Base-by-base conservation (phyloP, 441 rosid genomes). In the Rhodomyrtus psidioides region DNA sequence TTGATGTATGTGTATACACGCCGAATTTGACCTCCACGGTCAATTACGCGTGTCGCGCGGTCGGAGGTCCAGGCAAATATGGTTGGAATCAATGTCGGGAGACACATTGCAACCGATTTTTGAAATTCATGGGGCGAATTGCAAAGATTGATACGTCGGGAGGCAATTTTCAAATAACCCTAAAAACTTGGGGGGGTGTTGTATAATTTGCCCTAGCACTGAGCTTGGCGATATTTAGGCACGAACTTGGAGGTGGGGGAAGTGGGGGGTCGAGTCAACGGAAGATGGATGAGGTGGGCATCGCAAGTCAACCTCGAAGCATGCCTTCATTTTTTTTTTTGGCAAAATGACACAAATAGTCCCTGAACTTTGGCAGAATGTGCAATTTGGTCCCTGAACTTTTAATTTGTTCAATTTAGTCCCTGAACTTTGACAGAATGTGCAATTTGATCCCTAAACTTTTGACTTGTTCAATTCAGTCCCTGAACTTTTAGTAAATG, bases 141-240 rank as follows among this genome's bases (percentile, higher is more conserved):
- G 51, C 79, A 10, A 21, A 39, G 7, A 21, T 39, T 0, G 51
- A 70, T 39, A 70, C 2, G 2, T 2, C 27, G 3, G 9, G 49
- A 39, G 49, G 15, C 79, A 21, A 39, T 21, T 70, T 21, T 10
- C 2, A 0, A 0, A 39, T 21, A 12, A 21, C 79, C 49, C 49
- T 21, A 39, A 6, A 70, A 39, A 12, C 16, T 9, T 21, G 6
- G 24, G 46, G 44, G 79, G 49, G n/a, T 3, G 5, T 19, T 34
- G 5, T 26, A 4, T 56, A 56, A 56, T 56, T 56, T 56, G n/a
- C 6, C 60, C 60, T 26, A 26, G 27, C 79, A 12, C 79, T 10
- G 49, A 70, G 26, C 15, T 19, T 23, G 79, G 79, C n/a, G 79
- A 34, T 39, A 2, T 70, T 70, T 39, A 12, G 15, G 49, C 49